Evolutionary conservation across 306 rosid genomes (phyloP), one percentile per base, ranked within the genome.

Genomic region (Malus asiatica): DNA sequence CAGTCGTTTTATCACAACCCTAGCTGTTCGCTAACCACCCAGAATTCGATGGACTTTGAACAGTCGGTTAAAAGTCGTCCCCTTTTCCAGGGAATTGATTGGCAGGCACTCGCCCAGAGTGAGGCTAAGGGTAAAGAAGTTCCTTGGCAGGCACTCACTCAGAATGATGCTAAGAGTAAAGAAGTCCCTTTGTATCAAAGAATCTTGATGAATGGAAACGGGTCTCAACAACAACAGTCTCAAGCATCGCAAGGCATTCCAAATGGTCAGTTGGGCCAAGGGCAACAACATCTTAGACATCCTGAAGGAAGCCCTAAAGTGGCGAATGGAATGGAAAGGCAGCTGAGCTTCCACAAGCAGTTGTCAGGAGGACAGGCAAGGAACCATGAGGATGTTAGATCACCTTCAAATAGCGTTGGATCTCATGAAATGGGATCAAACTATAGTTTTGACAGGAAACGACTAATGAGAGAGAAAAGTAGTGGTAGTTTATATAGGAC

Each of bases 31-130:
- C 79, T 92, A 74, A 92, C 96, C 8, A 92, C 96, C 10, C 97
- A 90, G 83, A 92, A 89, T 79, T 87, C 95, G 3, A 40, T 95
- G 86, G 99, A 95, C 81, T 90, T 78, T 58, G 99, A 95, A 76
- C 95, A 95, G 70, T 96, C 99, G 0, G 99, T 96, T 70, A 90
- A 89, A 55, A 96, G 99, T 73, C 97, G 93, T 40, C 99, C 98
- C 45, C 85, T 96, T 71, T 96, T 96, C 76, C 91, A 88, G 88
- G 97, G 97, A 73, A 80, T 95, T 33, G 97, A 95, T 80, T 95
- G 94, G 97, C 97, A 85, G 91, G 96, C 87, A n/a, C 91, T 80
- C 66, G 71, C 97, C 76, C 96, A 89, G 85, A 84, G 72, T 68
- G 97, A 95, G 79, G 71, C 92, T 58, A 92, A 92, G 82, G 86